Conservation (phyloP, 768 basidiomycete genomes). For the Lactarius vividus region DNA sequence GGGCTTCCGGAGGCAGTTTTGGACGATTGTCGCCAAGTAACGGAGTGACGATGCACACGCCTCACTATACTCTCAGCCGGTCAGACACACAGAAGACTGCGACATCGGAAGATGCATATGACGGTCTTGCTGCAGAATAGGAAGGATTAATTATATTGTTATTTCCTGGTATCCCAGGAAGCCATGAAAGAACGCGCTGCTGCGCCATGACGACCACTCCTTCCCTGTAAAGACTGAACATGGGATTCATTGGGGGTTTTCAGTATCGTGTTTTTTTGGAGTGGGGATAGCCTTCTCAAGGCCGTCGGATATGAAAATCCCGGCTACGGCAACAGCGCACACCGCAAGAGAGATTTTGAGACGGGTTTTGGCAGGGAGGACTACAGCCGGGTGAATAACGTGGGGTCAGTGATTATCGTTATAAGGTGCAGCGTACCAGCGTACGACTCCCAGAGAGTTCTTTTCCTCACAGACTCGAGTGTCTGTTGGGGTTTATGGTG, state of each 20-base stretch:
- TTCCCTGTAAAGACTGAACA: neutral
- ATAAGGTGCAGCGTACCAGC: conserved; percentile 34
- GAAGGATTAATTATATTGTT: neutral
- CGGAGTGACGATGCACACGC: conserved; percentile 4
- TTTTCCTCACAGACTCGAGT: conserved; percentile 27
- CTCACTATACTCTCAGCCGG: conserved; percentile 6
- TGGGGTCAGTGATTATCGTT: conserved; percentile 8
- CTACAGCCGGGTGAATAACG: conserved; percentile 28
- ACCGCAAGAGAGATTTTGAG: conserved; percentile 35
- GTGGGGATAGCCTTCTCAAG: conserved; percentile 33
- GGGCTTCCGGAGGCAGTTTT: neutral
- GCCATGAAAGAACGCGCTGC: neutral
- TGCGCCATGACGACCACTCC: neutral
- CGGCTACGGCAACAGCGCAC: conserved; percentile 34
- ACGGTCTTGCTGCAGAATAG: conserved; percentile 16
- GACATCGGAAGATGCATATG: conserved; percentile 23
- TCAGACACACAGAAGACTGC: conserved; percentile 7
- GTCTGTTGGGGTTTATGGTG: conserved; percentile 2
- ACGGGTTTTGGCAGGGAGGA: conserved; percentile 36
- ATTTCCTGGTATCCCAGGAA: neutral
- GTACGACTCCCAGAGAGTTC: conserved; percentile 45
- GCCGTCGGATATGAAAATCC: conserved; percentile 34
- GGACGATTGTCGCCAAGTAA: neutral
- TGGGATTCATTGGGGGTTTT: neutral
- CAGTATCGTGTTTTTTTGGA: conserved; percentile 3